Percentiles rank a stretch among this genome's conserved stretches.
Conservation (phyloP, 441 rosid genomes). For the Hura crepitans region DNA sequence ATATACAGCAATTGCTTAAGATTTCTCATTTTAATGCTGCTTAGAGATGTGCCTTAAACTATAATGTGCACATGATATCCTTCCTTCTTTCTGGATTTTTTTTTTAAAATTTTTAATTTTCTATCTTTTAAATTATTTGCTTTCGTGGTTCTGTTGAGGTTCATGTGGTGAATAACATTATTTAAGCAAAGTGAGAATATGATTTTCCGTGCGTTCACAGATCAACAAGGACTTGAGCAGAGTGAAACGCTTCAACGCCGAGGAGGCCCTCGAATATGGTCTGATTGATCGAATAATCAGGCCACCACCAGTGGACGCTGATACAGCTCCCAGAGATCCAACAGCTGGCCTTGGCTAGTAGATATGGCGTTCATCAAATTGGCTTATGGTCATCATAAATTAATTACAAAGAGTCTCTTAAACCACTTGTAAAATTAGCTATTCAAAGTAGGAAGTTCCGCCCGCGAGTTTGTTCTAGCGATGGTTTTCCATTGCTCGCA, state of each 20-base stretch:
- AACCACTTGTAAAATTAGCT: slow-evolving; percentile 18
- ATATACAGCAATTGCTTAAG: not conserved
- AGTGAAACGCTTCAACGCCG: slow-evolving; percentile 59
- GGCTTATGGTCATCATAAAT: slow-evolving; percentile 8
- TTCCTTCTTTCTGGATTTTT: not conserved
- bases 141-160: not conserved
- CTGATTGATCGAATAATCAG: slow-evolving; percentile 61
- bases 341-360: slow-evolving; percentile 54
- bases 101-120: too few species aligned
- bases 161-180: not conserved
- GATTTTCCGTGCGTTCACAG: slow-evolving; percentile 34
- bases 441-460: slow-evolving; percentile 11
- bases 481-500: slow-evolving; percentile 10
- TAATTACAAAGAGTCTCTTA: not conserved
- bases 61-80: not conserved
- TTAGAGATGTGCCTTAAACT: not conserved
- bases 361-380: not conserved
- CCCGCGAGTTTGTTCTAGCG: slow-evolving; percentile 9
- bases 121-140: not conserved
- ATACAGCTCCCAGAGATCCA: slow-evolving; percentile 49
- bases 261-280: slow-evolving; percentile 80
- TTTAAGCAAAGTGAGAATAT: not conserved
- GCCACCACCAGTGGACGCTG: slow-evolving; percentile 59
- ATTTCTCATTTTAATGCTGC: not conserved
- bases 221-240: slow-evolving; percentile 57